Evolutionary conservation across 352 stramenopile genomes (phyloP), one percentile per base, ranked within the genome.

Genomic region (Saprolegnia parasitica): DNA sequence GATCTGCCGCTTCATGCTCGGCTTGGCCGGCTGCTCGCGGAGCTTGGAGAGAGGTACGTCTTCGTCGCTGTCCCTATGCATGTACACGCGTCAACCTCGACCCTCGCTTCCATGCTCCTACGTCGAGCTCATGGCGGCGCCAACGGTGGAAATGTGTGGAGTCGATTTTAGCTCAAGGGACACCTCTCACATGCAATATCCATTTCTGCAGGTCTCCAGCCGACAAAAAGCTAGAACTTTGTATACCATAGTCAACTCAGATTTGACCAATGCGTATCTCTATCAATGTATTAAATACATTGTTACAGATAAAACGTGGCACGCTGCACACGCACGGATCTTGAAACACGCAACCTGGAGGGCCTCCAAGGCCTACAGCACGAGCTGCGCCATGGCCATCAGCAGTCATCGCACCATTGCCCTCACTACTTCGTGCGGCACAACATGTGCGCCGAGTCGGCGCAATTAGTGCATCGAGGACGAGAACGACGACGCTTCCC

Each of bases 1-100:
- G 40, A 61, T 32, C 16, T 20, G 32, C 24, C 47, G 39, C 54
- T 64, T 68, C 21, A 10, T 1, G 5, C 58, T 32, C 26, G 29
- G 45, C 32, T 61, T 42, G 5, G 47, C 16, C 37, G 49, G 37
- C 24, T 24, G 23, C 58, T 67, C 58, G 9, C 83, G 79, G 50
- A 94, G 66, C 55, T 86, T 77, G n/a, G 84, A 85, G 46, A 95
- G 76, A 62, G 86, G 86, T 1, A 93, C 65, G 68, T 94, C 82
- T 71, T 91, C 84, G 68, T 93, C 86, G 68, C 84, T 91, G 68
- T 91, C 83, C 57, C 81, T 90, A 61, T 20, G 23, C 26, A 47
- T 15, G 20, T 40, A 45, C 56, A 45, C 21, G 10, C 24, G 18
- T 20, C 16, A 56, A 20, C 16, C 21, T 63, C n/a, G n/a, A 18